These are phyloP conservation scores for Aureobasidium leucospermi DNA, from an alignment of 2,329 filamentous ascomycete genomes.

Conservation along the genomic window DNA sequence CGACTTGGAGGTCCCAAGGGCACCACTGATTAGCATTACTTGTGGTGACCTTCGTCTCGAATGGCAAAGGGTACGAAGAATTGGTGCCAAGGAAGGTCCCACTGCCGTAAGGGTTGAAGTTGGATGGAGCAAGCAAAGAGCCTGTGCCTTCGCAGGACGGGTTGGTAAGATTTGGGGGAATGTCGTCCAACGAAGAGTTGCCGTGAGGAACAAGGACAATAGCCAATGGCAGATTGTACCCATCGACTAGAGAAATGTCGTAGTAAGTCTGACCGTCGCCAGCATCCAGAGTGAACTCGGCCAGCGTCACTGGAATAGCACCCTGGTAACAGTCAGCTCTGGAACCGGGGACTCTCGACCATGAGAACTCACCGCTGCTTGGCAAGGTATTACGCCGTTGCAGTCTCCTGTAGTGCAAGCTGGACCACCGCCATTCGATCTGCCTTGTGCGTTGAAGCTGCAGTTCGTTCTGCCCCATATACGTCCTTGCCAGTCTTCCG, in stretches of 20 bases:
- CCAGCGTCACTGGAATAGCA: conserved; percentile 65
- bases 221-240: conserved; percentile 70
- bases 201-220: conserved; percentile 46
- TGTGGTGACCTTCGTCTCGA: conserved; percentile 54
- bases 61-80: conserved; percentile 57
- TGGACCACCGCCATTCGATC: conserved; percentile 37
- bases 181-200: conserved; percentile 52
- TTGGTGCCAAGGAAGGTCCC: conserved; percentile 55
- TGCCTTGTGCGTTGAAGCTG: conserved; percentile 61
- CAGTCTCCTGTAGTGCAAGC: conserved; percentile 74
- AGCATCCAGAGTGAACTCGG: conserved; percentile 70
- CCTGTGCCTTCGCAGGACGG: conserved; percentile 67
- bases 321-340: conserved; percentile 44
- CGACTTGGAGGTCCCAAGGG: conserved; percentile 68
- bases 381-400: conserved; percentile 60
- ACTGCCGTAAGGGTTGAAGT: conserved; percentile 44
- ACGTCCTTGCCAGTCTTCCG: conserved; percentile 69
- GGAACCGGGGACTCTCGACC: conserved; percentile 15
- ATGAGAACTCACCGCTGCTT: conserved; percentile 53
- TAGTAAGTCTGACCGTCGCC: conserved; percentile 67
- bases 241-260: conserved; percentile 78
- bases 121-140: conserved; percentile 45
- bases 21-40: conserved; percentile 61
- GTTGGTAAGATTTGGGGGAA: conserved; percentile 71
- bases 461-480: conserved; percentile 83